These are phyloP conservation scores for Metschnikowia amazonensis DNA, from an alignment of 805 yeast species.

Conservation along the genomic window DNA sequence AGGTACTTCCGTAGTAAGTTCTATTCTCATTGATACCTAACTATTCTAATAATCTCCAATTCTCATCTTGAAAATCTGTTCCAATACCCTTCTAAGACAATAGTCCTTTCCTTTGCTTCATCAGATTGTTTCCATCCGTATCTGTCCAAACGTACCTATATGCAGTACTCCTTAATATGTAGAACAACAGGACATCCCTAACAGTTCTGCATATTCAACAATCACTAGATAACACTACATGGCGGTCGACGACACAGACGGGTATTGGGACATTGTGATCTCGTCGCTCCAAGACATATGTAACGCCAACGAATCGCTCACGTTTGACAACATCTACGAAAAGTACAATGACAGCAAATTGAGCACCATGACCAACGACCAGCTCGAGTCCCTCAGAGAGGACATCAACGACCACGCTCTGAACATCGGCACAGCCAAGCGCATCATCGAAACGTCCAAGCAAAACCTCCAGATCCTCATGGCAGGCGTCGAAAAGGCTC, in stretches of 20 bases:
- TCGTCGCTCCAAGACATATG: slow-evolving; percentile 67
- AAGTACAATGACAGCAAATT: slow-evolving; percentile 25
- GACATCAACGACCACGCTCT: slow-evolving; percentile 50
- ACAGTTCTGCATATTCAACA: too few relatives aligned
- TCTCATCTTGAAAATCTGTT: too few relatives aligned
- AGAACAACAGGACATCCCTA: too few relatives aligned
- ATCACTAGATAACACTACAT: too few relatives aligned
- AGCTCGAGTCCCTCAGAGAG: slow-evolving; percentile 38
- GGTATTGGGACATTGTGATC: slow-evolving; percentile 65
- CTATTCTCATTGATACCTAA: too few relatives aligned
- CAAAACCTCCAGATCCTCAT: slow-evolving; percentile 49
- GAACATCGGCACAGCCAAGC: slow-evolving; percentile 49
- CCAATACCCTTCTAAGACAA: too few relatives aligned
- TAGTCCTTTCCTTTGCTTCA: too few relatives aligned
- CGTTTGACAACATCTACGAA: slow-evolving; percentile 43
- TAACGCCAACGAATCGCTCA: slow-evolving; percentile 53
- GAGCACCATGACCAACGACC: slow-evolving; percentile 32
- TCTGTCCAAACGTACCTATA: too few relatives aligned
- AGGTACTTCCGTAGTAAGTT: too few relatives aligned
- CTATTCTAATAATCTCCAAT: too few relatives aligned
- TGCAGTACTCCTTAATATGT: too few relatives aligned
- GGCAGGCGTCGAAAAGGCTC: slow-evolving; percentile 18
- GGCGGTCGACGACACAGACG: slow-evolving; percentile 40
- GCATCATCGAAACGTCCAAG: slow-evolving; percentile 37
- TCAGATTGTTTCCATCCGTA: too few relatives aligned